Percentiles rank a stretch among this genome's conserved stretches.
These are phyloP conservation scores for Xylaria flabelliformis DNA, from an alignment of 495 filamentous ascomycete species.

Conservation along the genomic window DNA sequence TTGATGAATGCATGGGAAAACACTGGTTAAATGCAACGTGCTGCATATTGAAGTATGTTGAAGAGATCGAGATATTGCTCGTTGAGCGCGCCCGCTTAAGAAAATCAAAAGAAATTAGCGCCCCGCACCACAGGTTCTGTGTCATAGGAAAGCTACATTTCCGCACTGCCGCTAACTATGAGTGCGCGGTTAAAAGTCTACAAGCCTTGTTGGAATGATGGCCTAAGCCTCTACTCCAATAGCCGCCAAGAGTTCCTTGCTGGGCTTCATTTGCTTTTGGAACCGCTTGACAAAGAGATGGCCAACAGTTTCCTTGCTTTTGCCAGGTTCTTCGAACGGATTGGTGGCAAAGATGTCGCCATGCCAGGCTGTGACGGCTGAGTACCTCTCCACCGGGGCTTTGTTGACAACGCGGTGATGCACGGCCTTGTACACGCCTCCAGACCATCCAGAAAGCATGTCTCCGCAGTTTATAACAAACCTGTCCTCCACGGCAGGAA, in stretches of 20 bases:
- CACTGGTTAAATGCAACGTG: not conserved
- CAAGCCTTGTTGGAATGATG: not conserved
- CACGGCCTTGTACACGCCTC: conserved; percentile 45
- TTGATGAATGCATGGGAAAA: too few species aligned
- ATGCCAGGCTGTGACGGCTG: conserved; percentile 31
- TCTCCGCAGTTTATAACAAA: conserved; percentile 53
- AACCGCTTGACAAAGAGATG: conserved; percentile 13
- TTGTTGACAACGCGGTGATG: conserved; percentile 51
- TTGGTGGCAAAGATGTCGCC: conserved; percentile 12
- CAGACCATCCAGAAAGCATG: conserved; percentile 47
- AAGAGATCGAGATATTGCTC: not conserved
- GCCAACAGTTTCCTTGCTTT: conserved; percentile 8
- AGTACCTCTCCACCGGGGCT: conserved; percentile 35
- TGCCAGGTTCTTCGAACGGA: not conserved
- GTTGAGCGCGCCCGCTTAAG: not conserved
- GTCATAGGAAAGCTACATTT: too few species aligned
- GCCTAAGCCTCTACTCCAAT: conserved; percentile 5
- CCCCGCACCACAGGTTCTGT: too few species aligned
- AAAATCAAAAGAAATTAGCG: not conserved
- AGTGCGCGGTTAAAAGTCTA: too few species aligned
- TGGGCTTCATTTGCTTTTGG: not conserved
- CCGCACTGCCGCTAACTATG: too few species aligned
- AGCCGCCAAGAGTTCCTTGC: conserved; percentile 3
- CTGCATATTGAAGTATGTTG: not conserved
- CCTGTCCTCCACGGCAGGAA: conserved; percentile 40